These are phyloP conservation scores for Taxawa tesnikishii DNA, from an alignment of 2,329 filamentous ascomycete genomes.

Conservation along the genomic window DNA sequence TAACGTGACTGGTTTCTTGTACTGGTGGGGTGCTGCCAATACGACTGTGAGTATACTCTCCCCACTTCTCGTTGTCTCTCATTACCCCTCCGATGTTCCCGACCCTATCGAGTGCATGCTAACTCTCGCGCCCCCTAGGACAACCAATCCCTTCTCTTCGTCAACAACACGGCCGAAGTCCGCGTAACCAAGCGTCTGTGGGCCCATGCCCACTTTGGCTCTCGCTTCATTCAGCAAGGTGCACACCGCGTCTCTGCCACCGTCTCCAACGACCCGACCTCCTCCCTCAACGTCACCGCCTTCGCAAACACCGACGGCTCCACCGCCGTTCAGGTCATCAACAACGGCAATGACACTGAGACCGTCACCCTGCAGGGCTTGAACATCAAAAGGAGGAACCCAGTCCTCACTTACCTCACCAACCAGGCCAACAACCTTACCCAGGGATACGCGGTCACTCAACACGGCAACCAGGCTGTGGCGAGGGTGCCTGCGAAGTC, in stretches of 20 bases:
- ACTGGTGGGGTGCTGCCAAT: slow-evolving; percentile 36
- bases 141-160: not conserved
- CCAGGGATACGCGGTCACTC: not conserved
- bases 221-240: slow-evolving; percentile 23
- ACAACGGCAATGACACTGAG: slow-evolving; percentile 14
- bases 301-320: slow-evolving; percentile 22
- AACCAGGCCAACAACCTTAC: slow-evolving; percentile 10
- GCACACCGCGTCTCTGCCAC: slow-evolving; percentile 23
- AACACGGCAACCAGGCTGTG: not conserved
- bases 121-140: no score
- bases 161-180: slow-evolving; percentile 32
- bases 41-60: slow-evolving; percentile 19
- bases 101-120: not conserved
- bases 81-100: not conserved
- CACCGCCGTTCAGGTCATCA: slow-evolving; percentile 23
- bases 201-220: slow-evolving; percentile 27
- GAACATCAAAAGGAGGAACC: not conserved
- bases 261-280: slow-evolving; percentile 7
- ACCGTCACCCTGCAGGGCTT: slow-evolving; percentile 7
- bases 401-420: slow-evolving; percentile 8
- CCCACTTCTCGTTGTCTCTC: no score
- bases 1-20: slow-evolving; percentile 40
- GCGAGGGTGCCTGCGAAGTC: not conserved
- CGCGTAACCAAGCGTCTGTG: slow-evolving; percentile 24
- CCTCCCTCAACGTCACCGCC: slow-evolving; percentile 18